Evolutionary conservation across 805 yeast genomes (phyloP).

Genomic region (Limtongozyma cylindracea): DNA sequence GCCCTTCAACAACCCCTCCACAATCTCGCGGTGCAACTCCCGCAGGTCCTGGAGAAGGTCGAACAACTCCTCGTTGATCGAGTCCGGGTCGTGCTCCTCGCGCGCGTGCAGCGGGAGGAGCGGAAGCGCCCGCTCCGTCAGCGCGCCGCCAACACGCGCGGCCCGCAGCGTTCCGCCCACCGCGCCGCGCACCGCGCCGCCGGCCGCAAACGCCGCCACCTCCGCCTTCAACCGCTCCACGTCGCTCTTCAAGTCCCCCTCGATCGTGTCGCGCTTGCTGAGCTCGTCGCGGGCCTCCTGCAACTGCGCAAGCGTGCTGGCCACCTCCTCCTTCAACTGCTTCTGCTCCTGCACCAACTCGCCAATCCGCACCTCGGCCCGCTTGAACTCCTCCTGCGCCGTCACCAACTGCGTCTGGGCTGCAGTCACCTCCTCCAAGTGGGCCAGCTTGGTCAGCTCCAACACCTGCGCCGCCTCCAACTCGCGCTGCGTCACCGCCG

Average conservation of each 20-base stretch:
- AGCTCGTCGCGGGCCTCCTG: constrained; percentile 31
- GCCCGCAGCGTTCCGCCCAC: too few relatives aligned
- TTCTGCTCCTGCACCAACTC: constrained; percentile 35
- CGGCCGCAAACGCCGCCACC: constrained; percentile 16
- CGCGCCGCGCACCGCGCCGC: constrained; percentile 8
- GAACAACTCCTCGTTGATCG: constrained; percentile 54
- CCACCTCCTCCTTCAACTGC: constrained; percentile 37
- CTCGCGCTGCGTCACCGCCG: constrained; percentile 31
- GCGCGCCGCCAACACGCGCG: too few relatives aligned
- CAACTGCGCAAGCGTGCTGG: constrained; percentile 32
- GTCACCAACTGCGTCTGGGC: constrained; percentile 28
- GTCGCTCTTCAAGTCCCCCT: constrained; percentile 36
- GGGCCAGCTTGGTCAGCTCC: constrained; percentile 17
- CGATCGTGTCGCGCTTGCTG: constrained; percentile 32
- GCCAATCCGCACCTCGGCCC: constrained; percentile 31
- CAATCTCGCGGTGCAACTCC: constrained; percentile 55
- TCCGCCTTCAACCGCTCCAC: constrained; percentile 27
- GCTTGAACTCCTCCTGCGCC: constrained; percentile 28
- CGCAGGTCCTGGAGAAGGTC: constrained; percentile 45
- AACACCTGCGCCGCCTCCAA: constrained; percentile 21
- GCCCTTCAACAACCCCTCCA: constrained; percentile 66
- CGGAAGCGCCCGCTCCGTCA: too few relatives aligned
- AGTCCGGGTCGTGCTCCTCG: constrained; percentile 31
- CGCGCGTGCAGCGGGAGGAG: constrained; percentile 7
- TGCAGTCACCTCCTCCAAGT: constrained; percentile 18